These are phyloP conservation scores for Rhododendron kiyosumense DNA, from an alignment of 148 eudicot species.

Conservation along the genomic window DNA sequence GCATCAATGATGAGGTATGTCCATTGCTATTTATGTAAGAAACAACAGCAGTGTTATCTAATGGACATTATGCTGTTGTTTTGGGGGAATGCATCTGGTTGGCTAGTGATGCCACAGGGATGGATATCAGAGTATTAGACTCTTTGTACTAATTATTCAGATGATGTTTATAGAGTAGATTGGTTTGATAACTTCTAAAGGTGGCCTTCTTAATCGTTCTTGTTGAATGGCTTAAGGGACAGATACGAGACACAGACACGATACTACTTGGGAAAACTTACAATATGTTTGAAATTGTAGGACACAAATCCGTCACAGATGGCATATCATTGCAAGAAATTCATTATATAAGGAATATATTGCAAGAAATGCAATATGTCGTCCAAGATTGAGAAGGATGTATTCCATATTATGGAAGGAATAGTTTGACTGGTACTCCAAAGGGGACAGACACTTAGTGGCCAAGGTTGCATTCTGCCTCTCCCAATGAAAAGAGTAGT, in stretches of 20 bases:
- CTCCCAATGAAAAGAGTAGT: not conserved
- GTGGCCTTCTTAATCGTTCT: not conserved
- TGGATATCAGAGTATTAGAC: not conserved
- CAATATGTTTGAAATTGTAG: not conserved
- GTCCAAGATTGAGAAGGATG: not conserved
- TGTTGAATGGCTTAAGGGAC: not conserved
- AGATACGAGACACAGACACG: not conserved
- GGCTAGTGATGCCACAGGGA: not conserved
- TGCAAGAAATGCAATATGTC: not conserved
- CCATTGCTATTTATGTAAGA: not conserved
- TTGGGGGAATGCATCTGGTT: not conserved
- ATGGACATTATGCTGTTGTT: not conserved
- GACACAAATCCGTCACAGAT: not conserved
- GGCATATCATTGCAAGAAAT: not conserved
- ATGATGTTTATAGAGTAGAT: not conserved
- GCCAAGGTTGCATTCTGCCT: not conserved
- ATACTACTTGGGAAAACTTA: not conserved
- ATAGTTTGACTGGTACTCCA: not conserved
- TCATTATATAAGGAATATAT: not conserved
- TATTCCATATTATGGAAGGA: not conserved
- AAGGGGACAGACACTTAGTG: not conserved
- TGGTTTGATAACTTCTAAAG: not conserved
- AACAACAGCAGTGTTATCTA: not conserved
- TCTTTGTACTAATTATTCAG: not conserved
- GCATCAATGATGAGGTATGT: slow-evolving; percentile 56